Percentiles rank a stretch among this genome's conserved stretches.
phyloP scores from a whole-genome alignment of 352 stramenopile genomes.

The Thalassiosira livingstoniorum region DNA sequence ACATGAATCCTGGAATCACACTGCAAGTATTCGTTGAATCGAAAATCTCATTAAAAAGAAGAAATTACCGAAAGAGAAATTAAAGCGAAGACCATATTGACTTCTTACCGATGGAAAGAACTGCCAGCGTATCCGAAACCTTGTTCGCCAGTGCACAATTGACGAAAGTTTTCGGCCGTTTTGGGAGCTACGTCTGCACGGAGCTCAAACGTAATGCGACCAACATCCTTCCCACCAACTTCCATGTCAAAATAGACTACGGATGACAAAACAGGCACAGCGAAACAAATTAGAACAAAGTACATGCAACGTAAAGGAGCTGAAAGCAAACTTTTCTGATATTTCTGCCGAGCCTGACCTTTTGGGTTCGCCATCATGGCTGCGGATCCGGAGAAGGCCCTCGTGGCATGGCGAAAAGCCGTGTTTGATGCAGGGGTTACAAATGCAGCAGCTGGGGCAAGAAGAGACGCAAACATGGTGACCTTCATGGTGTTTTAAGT shows the following conservation, averaged over 20 bases:
- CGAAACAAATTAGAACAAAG: not conserved
- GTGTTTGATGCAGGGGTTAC: conserved; percentile 29
- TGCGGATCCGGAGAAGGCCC: conserved; percentile 50
- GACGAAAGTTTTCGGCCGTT: conserved; percentile 97
- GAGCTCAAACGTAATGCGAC: conserved; percentile 97
- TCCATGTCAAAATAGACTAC: conserved; percentile 98
- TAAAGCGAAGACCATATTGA: not conserved
- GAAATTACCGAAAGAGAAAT: not conserved
- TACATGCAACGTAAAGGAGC: not conserved
- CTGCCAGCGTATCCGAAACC: conserved; percentile 97
- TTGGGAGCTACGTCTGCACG: conserved; percentile 97
- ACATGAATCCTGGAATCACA: conserved; percentile 95
- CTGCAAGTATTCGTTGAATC: conserved; percentile 45
- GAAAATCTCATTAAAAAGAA: not conserved
- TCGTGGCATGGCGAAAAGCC: conserved; percentile 34
- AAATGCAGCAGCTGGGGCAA: conserved; percentile 61
- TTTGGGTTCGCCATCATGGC: conserved; percentile 61
- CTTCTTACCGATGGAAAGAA: conserved; percentile 90
- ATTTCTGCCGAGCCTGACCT: conserved; percentile 8
- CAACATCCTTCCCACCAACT: conserved; percentile 90
- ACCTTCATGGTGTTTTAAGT: conserved; percentile 66
- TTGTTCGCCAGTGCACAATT: conserved; percentile 98
- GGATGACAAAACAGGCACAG: conserved; percentile 9
- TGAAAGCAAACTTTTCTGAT: not conserved
- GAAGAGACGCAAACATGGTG: conserved; percentile 63